phyloP scores from a whole-genome alignment of 306 rosid genomes.

The Leucaena leucocephala region DNA sequence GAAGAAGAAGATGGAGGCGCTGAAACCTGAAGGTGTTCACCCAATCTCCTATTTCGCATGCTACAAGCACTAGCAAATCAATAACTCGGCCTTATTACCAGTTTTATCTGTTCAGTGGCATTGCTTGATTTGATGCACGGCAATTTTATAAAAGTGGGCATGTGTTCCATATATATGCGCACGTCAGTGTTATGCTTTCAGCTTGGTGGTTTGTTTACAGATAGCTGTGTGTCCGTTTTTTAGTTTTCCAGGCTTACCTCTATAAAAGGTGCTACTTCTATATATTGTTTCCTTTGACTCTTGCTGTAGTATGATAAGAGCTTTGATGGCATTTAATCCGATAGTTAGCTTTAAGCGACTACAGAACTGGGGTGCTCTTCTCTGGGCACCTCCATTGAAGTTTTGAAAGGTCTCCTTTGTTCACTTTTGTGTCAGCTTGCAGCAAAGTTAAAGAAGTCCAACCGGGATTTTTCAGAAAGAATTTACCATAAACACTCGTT shows the following conservation, averaged over 20 bases:
- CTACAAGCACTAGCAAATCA: constrained; percentile 35
- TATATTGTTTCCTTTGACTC: neutral
- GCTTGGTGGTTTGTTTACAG: neutral
- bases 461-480: neutral
- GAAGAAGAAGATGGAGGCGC: constrained; percentile 37
- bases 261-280: neutral
- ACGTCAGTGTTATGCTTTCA: too few relatives aligned
- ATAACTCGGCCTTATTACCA: constrained; percentile 17
- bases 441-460: neutral
- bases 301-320: neutral
- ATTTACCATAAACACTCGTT: neutral
- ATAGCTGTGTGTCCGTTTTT: neutral
- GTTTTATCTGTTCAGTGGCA: neutral
- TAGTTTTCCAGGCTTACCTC: neutral
- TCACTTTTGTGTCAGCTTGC: neutral
- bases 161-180: too few relatives aligned
- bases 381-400: neutral
- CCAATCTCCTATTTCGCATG: constrained; percentile 36
- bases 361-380: neutral
- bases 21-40: constrained; percentile 48
- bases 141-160: too few relatives aligned
- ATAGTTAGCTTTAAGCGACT: neutral
- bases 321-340: neutral
- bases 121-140: neutral
- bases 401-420: neutral